Percentiles rank a stretch among this genome's conserved stretches.
phyloP scores from a whole-genome alignment of 306 rosid species.

The Acmispon strigosus region DNA sequence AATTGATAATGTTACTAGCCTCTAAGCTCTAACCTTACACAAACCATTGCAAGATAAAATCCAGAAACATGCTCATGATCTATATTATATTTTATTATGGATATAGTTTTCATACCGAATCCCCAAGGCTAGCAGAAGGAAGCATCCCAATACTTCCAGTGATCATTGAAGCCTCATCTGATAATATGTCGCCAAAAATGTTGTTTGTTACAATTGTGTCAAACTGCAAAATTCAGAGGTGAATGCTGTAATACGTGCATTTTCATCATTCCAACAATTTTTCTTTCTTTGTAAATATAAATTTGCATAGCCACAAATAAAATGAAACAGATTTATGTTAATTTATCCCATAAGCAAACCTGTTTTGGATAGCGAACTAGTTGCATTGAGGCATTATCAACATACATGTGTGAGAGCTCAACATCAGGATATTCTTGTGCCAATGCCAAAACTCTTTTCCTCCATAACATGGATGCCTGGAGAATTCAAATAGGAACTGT shows the following conservation, averaged over 20 bases:
- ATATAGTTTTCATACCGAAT: constrained; percentile 47
- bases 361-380: constrained; percentile 86
- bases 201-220: constrained; percentile 91
- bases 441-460: constrained; percentile 60
- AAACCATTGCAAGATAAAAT: constrained; percentile 20
- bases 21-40: neutral
- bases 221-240: constrained; percentile 49
- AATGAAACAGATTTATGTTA: constrained; percentile 8
- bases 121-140: constrained; percentile 92
- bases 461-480: constrained; percentile 89
- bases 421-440: constrained; percentile 79
- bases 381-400: constrained; percentile 95
- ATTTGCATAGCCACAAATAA: neutral
- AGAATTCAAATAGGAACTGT: constrained; percentile 13
- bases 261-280: constrained; percentile 8
- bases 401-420: constrained; percentile 96
- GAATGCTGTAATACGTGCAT: constrained; percentile 13
- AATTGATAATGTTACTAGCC: neutral
- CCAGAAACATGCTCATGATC: constrained; percentile 15
- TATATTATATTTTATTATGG: constrained; percentile 2
- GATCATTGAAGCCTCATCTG: constrained; percentile 96
- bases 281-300: neutral
- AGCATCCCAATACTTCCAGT: constrained; percentile 99
- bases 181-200: constrained; percentile 91
- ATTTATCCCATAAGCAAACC: constrained; percentile 43